These are phyloP conservation scores for Solanum appendiculatum DNA, from an alignment of 257 asterid genomes.

Conservation along the genomic window DNA sequence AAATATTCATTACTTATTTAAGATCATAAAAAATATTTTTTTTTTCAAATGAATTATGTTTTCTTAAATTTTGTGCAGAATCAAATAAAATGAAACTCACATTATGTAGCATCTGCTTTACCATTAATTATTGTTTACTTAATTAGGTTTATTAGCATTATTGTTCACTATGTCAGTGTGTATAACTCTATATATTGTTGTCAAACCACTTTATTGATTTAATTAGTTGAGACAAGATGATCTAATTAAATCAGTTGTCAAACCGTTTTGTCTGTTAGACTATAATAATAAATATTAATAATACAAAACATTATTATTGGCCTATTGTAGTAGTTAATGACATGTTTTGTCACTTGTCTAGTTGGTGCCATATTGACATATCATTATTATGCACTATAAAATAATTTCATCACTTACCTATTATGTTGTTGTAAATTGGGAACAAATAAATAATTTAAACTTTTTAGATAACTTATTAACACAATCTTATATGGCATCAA, in stretches of 20 bases:
- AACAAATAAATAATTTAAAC: neutral
- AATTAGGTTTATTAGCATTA: neutral
- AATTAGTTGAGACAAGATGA: neutral
- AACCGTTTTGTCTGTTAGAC: neutral
- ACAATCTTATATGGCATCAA: neutral
- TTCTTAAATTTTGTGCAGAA: too few species aligned
- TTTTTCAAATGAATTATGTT: too few species aligned
- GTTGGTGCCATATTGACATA: neutral
- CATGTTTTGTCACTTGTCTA: neutral
- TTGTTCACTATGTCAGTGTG: neutral
- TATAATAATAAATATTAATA: neutral
- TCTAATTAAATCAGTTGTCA: neutral
- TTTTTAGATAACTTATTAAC: neutral
- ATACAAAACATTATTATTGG: neutral
- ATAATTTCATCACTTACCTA: neutral
- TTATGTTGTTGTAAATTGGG: neutral
- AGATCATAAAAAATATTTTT: too few species aligned
- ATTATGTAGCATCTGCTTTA: too few species aligned
- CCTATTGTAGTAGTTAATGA: neutral
- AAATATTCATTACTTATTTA: too few species aligned
- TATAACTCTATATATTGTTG: neutral
- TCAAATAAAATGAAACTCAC: too few species aligned
- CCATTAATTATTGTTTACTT: too few species aligned
- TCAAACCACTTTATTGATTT: neutral
- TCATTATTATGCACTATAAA: neutral